Base-by-base conservation (phyloP, 768 basidiomycete species). In the Fistulinella prunicolor region DNA sequence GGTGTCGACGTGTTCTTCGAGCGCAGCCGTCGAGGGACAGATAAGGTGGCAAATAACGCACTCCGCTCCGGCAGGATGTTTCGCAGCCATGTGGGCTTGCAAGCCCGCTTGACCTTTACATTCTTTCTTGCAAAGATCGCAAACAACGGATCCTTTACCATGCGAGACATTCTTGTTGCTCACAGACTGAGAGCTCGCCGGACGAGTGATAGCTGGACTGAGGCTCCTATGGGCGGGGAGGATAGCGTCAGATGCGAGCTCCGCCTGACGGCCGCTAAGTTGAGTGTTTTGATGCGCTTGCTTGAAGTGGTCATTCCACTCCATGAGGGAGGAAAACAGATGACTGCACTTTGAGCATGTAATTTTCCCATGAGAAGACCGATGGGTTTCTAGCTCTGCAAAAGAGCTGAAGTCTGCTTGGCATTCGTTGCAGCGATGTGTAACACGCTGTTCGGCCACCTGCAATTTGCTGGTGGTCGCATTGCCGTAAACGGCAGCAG, bases 231-330 rank as follows among this genome's bases (percentile, higher is more conserved):
- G 47, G 23, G 52, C 26, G 37, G 45, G 10, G n/a, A 48, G 39
- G 29, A 41, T 13, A 21, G 35, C 10, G 1, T 46, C 53, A 0
- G 54, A 43, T 38, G 54, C 20, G n/a, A 21, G 10, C 24, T 50
- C 51, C 22, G 44, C 41, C 20, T 50, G 61, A 43, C n/a, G 46
- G 32, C 9, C 22, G 30, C 35, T 39, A 4, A 29, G 38, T 21
- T 47, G 50, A 40, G 43, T 4, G 7, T 34, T 49, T 22, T 48
- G 47, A 20, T 66, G 64, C 22, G 38, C 50, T 37, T 39, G 39
- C 36, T 59, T 61, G 47, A 63, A 63, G 36, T 64, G 63, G 23
- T 44, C 16, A 26, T 65, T 65, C 63, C 63, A 65, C 32, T 64
- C 63, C 13, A 57, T 0, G 23, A 64, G 58, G 21, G 63, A 59